Evolutionary conservation across 148 eudicot species (phyloP).

Genomic region (Amaranthus cruentus): DNA sequence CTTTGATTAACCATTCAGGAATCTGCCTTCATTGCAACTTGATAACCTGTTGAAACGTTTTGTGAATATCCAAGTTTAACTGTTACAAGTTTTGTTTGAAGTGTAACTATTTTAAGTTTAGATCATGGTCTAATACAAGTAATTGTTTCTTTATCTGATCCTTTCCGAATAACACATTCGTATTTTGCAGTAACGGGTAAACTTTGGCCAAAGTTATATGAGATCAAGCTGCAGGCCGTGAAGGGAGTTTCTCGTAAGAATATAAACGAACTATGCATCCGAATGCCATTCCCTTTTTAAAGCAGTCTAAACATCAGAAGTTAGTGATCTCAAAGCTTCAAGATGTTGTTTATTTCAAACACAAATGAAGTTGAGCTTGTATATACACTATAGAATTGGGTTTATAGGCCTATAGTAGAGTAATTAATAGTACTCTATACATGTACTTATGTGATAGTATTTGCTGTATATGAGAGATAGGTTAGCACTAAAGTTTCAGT

Average conservation of each 20-base stretch:
- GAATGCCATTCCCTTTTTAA: constrained; percentile 30
- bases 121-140: too few relatives aligned
- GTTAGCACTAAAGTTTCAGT: too few relatives aligned
- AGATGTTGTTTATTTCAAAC: not conserved
- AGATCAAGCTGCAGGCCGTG: constrained; percentile 65
- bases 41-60: not conserved
- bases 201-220: constrained; percentile 89
- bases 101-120: not conserved
- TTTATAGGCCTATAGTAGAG: too few relatives aligned
- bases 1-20: not conserved
- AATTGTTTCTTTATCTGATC: too few relatives aligned
- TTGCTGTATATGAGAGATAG: too few relatives aligned
- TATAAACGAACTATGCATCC: constrained; percentile 51
- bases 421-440: too few relatives aligned
- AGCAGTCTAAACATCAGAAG: constrained; percentile 1
- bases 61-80: too few relatives aligned
- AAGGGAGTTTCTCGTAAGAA: constrained; percentile 26
- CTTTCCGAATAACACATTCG: not conserved
- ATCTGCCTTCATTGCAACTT: not conserved
- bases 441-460: too few relatives aligned
- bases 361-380: not conserved
- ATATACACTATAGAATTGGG: too few relatives aligned
- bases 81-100: not conserved
- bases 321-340: not conserved
- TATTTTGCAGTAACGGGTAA: constrained; percentile 75